phyloP scores from a whole-genome alignment of 495 filamentous ascomycete species.

The Penicillium bialowiezense region DNA sequence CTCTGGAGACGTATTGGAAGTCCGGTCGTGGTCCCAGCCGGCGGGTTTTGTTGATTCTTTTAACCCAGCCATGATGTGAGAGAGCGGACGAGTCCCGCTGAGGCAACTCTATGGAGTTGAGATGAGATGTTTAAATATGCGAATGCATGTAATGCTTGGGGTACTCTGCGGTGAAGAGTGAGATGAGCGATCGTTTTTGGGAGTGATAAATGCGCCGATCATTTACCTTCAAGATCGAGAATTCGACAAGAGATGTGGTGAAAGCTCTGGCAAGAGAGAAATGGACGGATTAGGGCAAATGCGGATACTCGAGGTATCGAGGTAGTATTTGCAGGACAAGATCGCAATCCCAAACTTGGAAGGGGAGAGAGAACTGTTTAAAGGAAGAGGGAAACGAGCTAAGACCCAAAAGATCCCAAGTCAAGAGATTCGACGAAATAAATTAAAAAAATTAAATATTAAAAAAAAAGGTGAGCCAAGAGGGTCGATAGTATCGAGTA shows the following conservation, averaged over 20 bases:
- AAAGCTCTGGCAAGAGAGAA: background rate
- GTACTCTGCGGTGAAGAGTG: background rate
- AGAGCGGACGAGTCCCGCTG: slow-evolving; percentile 38
- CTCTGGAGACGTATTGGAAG: slow-evolving; percentile 1
- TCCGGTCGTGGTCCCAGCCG: slow-evolving; percentile 8
- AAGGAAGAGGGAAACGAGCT: slow-evolving; percentile 1
- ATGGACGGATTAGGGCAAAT: slow-evolving; percentile 10
- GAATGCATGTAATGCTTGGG: slow-evolving; percentile 37
- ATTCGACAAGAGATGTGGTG: background rate
- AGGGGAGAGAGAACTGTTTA: background rate
- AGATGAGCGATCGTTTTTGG: background rate
- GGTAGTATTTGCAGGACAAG: background rate
- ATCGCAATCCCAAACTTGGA: background rate
- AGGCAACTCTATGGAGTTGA: slow-evolving; percentile 29
- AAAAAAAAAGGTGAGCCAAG: no score
- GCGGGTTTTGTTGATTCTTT: slow-evolving; percentile 20
- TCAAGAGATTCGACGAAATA: slow-evolving; percentile 1
- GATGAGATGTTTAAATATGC: slow-evolving; percentile 23
- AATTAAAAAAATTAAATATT: no score
- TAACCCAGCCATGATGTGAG: slow-evolving; percentile 37
- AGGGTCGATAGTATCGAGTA: no score
- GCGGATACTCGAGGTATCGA: background rate
- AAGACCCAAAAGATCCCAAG: background rate
- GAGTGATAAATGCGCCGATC: background rate
- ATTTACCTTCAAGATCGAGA: background rate